Evolutionary conservation across 2,329 filamentous ascomycete genomes (phyloP).

Genomic region (Phialemonium atrogriseum): DNA sequence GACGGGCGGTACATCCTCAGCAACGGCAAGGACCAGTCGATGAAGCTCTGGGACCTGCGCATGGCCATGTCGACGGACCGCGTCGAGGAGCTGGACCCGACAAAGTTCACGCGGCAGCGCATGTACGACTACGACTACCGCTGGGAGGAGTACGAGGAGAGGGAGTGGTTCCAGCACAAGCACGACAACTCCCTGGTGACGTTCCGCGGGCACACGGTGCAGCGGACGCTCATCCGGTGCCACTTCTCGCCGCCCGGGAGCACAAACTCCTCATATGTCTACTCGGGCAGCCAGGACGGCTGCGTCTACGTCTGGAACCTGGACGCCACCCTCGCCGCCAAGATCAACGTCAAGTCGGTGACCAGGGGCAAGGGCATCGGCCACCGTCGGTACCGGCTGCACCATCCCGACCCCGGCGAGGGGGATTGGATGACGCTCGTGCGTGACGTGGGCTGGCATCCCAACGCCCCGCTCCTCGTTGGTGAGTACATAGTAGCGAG

Average conservation of each 20-base stretch:
- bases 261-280: conserved; percentile 86
- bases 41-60: conserved; percentile 93
- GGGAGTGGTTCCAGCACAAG: conserved; percentile 63
- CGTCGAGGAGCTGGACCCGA: conserved; percentile 48
- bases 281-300: conserved; percentile 83
- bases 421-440: conserved; percentile 72
- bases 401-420: conserved; percentile 20
- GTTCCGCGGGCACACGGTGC: conserved; percentile 81
- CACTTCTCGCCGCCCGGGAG: conserved; percentile 86
- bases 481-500: conserved; percentile 31
- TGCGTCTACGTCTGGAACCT: conserved; percentile 89
- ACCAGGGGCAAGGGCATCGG: conserved; percentile 40
- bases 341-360: conserved; percentile 67
- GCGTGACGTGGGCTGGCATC: conserved; percentile 86
- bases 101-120: conserved; percentile 42
- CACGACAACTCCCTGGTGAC: conserved; percentile 89
- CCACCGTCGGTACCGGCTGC: not conserved
- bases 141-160: conserved; percentile 55
- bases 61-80: conserved; percentile 73
- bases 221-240: conserved; percentile 86
- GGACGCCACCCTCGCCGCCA: conserved; percentile 73
- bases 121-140: conserved; percentile 77
- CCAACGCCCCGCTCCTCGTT: conserved; percentile 69
- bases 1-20: conserved; percentile 77
- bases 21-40: conserved; percentile 93